Evolutionary conservation across 2,329 filamentous ascomycete species (phyloP).

Genomic region (Metarhizium album): DNA sequence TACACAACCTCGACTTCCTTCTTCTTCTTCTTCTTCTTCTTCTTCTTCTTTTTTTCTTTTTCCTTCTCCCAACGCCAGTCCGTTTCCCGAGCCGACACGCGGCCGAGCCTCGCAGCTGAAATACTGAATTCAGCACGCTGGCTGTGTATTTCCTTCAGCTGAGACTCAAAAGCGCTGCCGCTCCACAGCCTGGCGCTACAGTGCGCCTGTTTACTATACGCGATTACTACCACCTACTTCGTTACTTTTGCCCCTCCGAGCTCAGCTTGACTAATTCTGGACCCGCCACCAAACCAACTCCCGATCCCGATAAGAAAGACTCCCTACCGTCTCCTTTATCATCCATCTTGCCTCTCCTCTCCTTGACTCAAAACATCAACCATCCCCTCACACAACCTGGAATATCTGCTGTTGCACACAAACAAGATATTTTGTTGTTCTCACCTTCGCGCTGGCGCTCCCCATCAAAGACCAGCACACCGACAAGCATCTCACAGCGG

Average conservation of each 20-base stretch:
- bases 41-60: no score
- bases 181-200: not conserved
- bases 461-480: not conserved
- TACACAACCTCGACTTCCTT: not conserved
- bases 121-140: not conserved
- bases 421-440: not conserved
- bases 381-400: not conserved
- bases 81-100: not conserved
- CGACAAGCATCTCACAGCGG: not conserved
- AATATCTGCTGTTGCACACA: not conserved
- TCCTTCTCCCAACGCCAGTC: no score
- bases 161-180: not conserved
- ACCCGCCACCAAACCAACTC: not conserved
- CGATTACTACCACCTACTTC: no score
- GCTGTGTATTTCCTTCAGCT: not conserved
- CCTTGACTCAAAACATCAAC: not conserved
- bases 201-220: not conserved
- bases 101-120: not conserved
- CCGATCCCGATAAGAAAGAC: not conserved
- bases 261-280: not conserved
- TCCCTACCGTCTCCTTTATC: no score
- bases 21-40: no score
- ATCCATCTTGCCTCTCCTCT: not conserved
- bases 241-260: not conserved
- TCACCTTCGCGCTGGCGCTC: constrained; percentile 1